These are phyloP conservation scores for Talaromyces trachyspermus DNA, from an alignment of 495 filamentous ascomycete genomes.

Conservation along the genomic window DNA sequence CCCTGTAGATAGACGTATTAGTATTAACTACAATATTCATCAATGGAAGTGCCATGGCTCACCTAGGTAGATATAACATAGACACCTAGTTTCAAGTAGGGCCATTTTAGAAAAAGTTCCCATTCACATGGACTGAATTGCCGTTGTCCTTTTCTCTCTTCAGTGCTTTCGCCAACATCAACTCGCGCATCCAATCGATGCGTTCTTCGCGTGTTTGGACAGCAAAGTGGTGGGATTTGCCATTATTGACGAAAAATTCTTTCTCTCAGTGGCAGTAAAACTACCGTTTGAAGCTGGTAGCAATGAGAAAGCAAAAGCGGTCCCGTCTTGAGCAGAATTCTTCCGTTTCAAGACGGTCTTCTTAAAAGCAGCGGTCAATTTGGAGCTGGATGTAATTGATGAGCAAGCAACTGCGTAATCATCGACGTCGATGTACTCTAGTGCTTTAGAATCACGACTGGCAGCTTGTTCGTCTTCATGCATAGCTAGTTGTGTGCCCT, in stretches of 20 bases:
- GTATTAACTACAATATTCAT: too few species aligned
- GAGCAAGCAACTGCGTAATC: slow-evolving; percentile 93
- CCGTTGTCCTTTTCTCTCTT: slow-evolving; percentile 69
- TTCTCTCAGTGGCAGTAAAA: slow-evolving; percentile 43
- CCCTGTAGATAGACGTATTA: too few species aligned
- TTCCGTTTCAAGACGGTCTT: slow-evolving; percentile 62
- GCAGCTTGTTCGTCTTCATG: slow-evolving; percentile 55
- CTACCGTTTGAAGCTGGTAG: slow-evolving; percentile 57
- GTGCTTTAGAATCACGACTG: slow-evolving; percentile 40
- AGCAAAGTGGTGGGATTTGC: slow-evolving; percentile 90
- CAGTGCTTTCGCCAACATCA: slow-evolving; percentile 92
- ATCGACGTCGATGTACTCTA: slow-evolving; percentile 87
- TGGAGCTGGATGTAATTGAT: slow-evolving; percentile 59
- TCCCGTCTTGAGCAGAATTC: slow-evolving; percentile 40
- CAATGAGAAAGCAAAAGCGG: slow-evolving; percentile 85
- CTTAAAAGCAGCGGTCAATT: slow-evolving; percentile 84
- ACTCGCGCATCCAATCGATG: slow-evolving; percentile 96
- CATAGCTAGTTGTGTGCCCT: slow-evolving; percentile 78
- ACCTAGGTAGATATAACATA: too few species aligned
- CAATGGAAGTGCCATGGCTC: too few species aligned
- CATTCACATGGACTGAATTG: slow-evolving; percentile 75
- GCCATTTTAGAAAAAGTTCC: slow-evolving; percentile 64
- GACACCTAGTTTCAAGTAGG: too few species aligned
- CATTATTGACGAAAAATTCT: slow-evolving; percentile 32
- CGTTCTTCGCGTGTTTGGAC: slow-evolving; percentile 80